Evolutionary conservation across 1,284 basidiomycete genomes (phyloP).

Genomic region (Ustilago hordei): DNA sequence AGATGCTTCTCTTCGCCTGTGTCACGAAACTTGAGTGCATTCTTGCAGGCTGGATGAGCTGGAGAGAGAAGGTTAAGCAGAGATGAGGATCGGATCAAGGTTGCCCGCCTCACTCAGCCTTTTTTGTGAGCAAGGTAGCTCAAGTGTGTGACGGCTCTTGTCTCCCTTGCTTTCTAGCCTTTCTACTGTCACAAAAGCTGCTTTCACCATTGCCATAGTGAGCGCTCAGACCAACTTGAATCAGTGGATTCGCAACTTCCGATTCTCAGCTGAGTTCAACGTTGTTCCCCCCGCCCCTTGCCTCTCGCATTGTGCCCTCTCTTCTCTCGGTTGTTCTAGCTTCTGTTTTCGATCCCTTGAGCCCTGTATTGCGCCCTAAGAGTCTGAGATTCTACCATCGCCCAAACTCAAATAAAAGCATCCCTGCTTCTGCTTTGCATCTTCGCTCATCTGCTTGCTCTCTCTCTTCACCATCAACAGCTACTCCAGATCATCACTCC

Average conservation of each 20-base stretch:
- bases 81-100: background rate
- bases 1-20: background rate
- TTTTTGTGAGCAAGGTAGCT: background rate
- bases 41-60: background rate
- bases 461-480: background rate
- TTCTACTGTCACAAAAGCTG: background rate
- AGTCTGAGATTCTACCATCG: background rate
- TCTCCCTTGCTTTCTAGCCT: background rate
- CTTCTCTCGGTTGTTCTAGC: slow-evolving; percentile 4
- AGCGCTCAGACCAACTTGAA: slow-evolving; percentile 10
- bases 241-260: background rate
- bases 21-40: background rate
- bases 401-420: slow-evolving; percentile 5
- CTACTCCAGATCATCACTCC: background rate
- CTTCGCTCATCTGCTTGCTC: background rate
- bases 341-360: background rate
- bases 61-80: background rate
- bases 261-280: slow-evolving; percentile 11
- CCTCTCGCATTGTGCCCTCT: background rate
- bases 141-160: background rate
- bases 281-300: slow-evolving; percentile 9
- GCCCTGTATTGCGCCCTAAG: background rate
- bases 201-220: background rate
- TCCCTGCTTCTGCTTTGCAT: background rate
- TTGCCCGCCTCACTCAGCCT: slow-evolving; percentile 5